These are phyloP conservation scores for Zizania latifolia DNA, from an alignment of 176 grass and related monocot genomes.

Conservation along the genomic window DNA sequence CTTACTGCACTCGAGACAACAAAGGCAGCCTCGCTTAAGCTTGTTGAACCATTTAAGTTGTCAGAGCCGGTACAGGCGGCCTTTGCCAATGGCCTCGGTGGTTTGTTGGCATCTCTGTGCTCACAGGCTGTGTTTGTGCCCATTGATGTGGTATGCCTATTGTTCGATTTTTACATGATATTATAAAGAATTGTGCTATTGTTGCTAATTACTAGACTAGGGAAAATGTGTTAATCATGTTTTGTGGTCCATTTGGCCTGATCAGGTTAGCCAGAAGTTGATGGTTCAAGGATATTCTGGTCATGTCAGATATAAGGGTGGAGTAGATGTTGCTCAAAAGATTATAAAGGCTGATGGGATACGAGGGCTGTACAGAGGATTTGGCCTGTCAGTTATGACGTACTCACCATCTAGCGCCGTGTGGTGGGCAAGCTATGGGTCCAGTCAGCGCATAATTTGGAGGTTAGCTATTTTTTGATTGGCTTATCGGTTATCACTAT, in stretches of 20 bases:
- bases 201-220: background rate
- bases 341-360: conserved; percentile 72
- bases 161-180: background rate
- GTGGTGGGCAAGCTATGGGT: conserved; percentile 98
- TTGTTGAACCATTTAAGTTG: conserved; percentile 66
- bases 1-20: conserved; percentile 79
- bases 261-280: conserved; percentile 97
- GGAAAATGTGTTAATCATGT: conserved; percentile 5
- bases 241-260: conserved; percentile 18
- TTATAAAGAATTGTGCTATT: background rate
- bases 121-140: conserved; percentile 92
- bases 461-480: conserved; percentile 45
- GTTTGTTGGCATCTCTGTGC: conserved; percentile 66
- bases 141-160: conserved; percentile 80
- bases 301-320: conserved; percentile 68
- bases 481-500: background rate
- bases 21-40: conserved; percentile 61
- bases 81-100: conserved; percentile 75
- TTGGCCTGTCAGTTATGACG: conserved; percentile 91
- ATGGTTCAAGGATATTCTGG: conserved; percentile 99
- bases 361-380: conserved; percentile 85
- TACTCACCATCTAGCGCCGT: conserved; percentile 90
- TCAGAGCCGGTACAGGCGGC: conserved; percentile 70
- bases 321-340: conserved; percentile 77
- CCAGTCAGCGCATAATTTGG: conserved; percentile 92